Evolutionary conservation across 495 filamentous ascomycete species (phyloP).

Genomic region (Tuber brumale): DNA sequence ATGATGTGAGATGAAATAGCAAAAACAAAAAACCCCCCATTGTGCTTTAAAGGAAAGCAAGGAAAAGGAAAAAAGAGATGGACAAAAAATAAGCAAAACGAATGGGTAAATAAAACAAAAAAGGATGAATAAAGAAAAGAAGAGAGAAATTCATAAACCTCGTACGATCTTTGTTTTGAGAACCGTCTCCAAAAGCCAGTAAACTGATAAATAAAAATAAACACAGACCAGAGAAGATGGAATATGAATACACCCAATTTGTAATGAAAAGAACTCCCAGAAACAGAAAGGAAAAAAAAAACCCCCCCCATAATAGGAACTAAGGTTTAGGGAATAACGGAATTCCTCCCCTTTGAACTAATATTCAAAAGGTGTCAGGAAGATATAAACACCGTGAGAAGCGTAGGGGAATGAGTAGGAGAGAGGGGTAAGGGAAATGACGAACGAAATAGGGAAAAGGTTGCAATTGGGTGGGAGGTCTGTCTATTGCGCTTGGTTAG

Average conservation of each 20-base stretch:
- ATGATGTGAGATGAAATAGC: background rate
- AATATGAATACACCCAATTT: background rate
- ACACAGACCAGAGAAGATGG: background rate
- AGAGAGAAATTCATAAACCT: background rate
- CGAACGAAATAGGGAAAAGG: background rate
- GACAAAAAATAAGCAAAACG: background rate
- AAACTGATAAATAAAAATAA: background rate
- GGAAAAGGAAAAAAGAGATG: background rate
- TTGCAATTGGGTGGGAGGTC: background rate
- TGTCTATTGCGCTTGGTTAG: background rate
- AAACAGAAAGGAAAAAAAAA: background rate
- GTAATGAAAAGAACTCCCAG: background rate
- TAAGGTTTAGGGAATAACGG: background rate
- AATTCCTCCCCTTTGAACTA: background rate
- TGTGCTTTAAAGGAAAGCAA: background rate
- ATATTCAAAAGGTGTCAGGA: background rate
- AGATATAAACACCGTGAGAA: background rate
- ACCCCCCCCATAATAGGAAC: background rate
- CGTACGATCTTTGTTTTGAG: background rate
- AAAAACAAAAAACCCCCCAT: background rate
- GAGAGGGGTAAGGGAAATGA: background rate
- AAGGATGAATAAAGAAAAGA: constrained; percentile 4
- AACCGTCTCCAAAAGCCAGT: background rate
- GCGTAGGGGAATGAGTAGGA: background rate
- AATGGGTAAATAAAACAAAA: constrained; percentile 1